Base-by-base conservation (phyloP, 2,329 filamentous ascomycete species). In the Fusarium solani-melongenae region DNA sequence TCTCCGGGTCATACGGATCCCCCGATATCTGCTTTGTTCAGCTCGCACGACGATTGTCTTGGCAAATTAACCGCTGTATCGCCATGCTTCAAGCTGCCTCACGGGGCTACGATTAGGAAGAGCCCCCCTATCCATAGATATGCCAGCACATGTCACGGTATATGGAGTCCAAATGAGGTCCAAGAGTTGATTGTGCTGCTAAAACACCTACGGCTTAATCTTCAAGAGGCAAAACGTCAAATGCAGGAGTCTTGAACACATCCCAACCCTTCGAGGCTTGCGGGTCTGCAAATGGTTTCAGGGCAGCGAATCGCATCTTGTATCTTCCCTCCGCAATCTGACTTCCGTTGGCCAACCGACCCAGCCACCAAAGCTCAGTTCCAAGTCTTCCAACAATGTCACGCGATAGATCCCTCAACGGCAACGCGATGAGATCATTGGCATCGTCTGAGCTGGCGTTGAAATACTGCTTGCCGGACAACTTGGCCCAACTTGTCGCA, bases 321-420 rank as follows among this genome's bases (percentile, higher is more conserved):
- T 72, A 72, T 38, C 60, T 61, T 15, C 69, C 69, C 4, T 60
- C 63, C 1, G 55, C 67, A 17, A 72, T 69, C 22, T 63, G 41
- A 8, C 24, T 62, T 14, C 68, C 65, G n/a, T 70, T 70, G 9
- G 59, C 60, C 11, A 70, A 33, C 31, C 44, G 39, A 10, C 68
- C 68, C 8, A 70, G 41, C 68, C 68, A 70, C 64, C 64, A 67
- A 24, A 79, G 39, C 74, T 64, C 62, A 20, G 62, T 65, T 12
- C 62, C 62, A n/a, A 7, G 7, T 22, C 46, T n/a, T 33, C 62
- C 62, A 4, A 61, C 56, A 44, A 65, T 60, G 11, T 59, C 58
- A 14, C 62, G 62, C 11, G 62, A 34, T 2, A 61, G 17, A 27
- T 65, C 56, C 14, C 6, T 15, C 41, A 61, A n/a, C 8, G 62